Percentiles rank a stretch among this genome's conserved stretches.
phyloP scores from a whole-genome alignment of 2,329 filamentous ascomycete species.

The Hymenoscyphus scutula region DNA sequence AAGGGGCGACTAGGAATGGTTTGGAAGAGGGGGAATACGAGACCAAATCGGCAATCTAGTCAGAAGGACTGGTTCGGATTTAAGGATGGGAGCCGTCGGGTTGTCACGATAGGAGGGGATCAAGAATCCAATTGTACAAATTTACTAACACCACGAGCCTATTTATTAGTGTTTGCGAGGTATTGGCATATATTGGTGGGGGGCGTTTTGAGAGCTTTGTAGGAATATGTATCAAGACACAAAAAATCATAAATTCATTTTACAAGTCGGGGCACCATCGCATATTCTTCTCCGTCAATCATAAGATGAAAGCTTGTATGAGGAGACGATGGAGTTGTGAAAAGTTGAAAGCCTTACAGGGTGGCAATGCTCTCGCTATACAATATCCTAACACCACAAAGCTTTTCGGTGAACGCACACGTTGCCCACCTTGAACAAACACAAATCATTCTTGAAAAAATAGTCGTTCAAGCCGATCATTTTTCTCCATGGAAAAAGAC shows the following conservation, averaged over 20 bases:
- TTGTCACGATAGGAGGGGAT: neutral
- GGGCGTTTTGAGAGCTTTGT: slow-evolving; percentile 5
- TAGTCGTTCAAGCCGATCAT: too few species aligned
- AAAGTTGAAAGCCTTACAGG: too few species aligned
- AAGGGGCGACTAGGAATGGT: slow-evolving; percentile 27
- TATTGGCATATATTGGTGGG: slow-evolving; percentile 6
- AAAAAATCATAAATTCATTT: neutral
- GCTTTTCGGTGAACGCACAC: too few species aligned
- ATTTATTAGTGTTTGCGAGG: slow-evolving; percentile 9
- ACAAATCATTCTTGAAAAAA: too few species aligned
- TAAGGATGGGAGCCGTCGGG: neutral
- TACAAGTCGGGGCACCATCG: neutral
- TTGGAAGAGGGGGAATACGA: neutral
- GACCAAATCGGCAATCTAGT: neutral
- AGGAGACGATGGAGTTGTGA: too few species aligned
- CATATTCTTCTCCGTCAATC: too few species aligned
- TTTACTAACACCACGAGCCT: slow-evolving; percentile 1
- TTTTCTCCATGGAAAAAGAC: too few species aligned
- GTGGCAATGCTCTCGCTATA: too few species aligned
- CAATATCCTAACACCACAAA: too few species aligned
- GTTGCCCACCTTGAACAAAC: too few species aligned
- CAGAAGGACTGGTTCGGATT: neutral
- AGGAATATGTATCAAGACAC: slow-evolving; percentile 9
- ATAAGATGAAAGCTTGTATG: too few species aligned
- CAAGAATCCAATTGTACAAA: slow-evolving; percentile 6